phyloP scores from a whole-genome alignment of 2,329 filamentous ascomycete genomes.

The Karstenula rhodostoma region DNA sequence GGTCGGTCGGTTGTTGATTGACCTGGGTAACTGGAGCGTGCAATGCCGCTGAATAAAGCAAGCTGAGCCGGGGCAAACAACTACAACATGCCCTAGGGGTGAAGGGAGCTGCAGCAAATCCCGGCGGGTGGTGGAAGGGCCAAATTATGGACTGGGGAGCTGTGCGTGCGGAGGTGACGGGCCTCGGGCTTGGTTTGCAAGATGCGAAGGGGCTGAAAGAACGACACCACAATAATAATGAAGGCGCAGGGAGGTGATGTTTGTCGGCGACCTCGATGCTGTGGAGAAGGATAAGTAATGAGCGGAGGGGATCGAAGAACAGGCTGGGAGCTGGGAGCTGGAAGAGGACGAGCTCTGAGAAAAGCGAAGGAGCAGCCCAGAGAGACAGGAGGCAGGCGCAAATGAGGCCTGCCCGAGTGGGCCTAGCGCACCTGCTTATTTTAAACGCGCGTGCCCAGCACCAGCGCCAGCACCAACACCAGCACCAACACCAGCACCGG shows the following conservation, averaged over 20 bases:
- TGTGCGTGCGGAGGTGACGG: slow-evolving; percentile 31
- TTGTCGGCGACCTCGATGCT: slow-evolving; percentile 42
- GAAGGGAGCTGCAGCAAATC: slow-evolving; percentile 26
- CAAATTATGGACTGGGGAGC: slow-evolving; percentile 34
- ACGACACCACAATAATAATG: slow-evolving; percentile 49
- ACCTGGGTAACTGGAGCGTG: slow-evolving; percentile 25
- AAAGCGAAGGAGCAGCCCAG: slow-evolving; percentile 42
- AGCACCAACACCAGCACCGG: neutral
- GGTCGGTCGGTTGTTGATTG: slow-evolving; percentile 29
- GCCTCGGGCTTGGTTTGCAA: slow-evolving; percentile 39
- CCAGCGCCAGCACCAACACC: slow-evolving; percentile 26
- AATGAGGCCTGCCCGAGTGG: slow-evolving; percentile 41
- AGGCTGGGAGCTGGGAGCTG: slow-evolving; percentile 28
- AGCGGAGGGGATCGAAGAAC: slow-evolving; percentile 45
- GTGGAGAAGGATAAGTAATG: slow-evolving; percentile 46
- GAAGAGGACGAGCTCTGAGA: slow-evolving; percentile 34
- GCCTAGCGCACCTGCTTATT: slow-evolving; percentile 37
- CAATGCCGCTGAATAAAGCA: slow-evolving; percentile 23
- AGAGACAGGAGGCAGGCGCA: slow-evolving; percentile 48
- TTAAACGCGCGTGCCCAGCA: slow-evolving; percentile 37
- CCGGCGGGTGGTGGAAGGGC: slow-evolving; percentile 31
- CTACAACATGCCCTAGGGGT: slow-evolving; percentile 24
- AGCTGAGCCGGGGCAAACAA: slow-evolving; percentile 23
- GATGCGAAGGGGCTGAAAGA: slow-evolving; percentile 46
- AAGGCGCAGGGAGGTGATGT: slow-evolving; percentile 44